Base-by-base conservation (phyloP, 2,329 filamentous ascomycete genomes). In the Aspergillus melleus region DNA sequence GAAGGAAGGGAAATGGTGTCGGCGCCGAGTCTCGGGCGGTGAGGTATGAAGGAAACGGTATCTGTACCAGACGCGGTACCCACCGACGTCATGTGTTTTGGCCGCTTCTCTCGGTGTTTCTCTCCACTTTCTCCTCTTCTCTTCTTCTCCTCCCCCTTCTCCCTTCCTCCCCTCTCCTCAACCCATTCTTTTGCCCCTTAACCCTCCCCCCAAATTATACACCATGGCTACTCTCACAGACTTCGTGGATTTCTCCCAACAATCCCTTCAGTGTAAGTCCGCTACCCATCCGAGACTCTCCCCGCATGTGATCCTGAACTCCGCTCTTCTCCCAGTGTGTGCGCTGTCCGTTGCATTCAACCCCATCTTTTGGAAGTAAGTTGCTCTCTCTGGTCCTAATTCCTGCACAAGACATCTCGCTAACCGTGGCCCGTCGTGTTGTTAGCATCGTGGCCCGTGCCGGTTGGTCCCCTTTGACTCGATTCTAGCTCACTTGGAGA, bases 341-440 rank as follows among this genome's bases (percentile, higher is more conserved):
- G 90, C 88, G 52, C 84, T 83, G 58, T 86, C 90, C 55, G 96
- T 99, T 78, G 84, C 89, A 52, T 98, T 99, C 80, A 99, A 99
- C 79, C 95, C 95, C 22, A 89, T 95, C n/a, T 98, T 97, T 79
- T 99, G 95, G 95, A 99, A 99, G 93, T 96, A 84, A 83, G 91
- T 84, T 47, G 44, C 20, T 55, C 46, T 47, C 10, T 46, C 62
- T 49, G 4, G 11, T 3, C 6, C 10, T 20, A 24, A 6, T 6
- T 4, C 24, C 24, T 5, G n/a, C 24, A 4, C 24, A 24, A 24
- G 24, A 24, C 32, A 36, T 36, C 26, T 29, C 30, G 29, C 44
- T 47, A 24, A 47, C 44, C 22, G 44, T 20, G 44, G 20, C 9
- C 19, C 44, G 36, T 47, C 19, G 11, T 11, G 19, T 19, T 20